Base-by-base conservation (phyloP, 208 protist genomes). In the Wallacemonas collosoma region DNA sequence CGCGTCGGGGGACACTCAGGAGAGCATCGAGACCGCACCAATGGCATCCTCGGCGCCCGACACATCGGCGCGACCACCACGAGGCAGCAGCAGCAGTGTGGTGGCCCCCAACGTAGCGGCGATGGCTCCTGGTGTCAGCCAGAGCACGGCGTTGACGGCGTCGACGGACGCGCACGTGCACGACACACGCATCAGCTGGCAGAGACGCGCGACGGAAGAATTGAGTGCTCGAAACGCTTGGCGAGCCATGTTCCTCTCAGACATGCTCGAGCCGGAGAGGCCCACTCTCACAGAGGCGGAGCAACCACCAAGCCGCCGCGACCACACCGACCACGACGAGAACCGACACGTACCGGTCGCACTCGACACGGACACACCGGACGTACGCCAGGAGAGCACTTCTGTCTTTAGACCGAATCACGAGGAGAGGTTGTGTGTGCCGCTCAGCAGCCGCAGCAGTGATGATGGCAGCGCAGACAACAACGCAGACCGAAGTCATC, bases 141-240 rank as follows among this genome's bases (percentile, higher is more conserved):
- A n/a, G 15, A 56, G 51, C 51, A 62, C 35, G 9, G 36, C 5
- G 56, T 40, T 41, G 17, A 62, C 5, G 36, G 56, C 36, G 5
- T 62, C 56, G 5, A 17, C 15, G 12, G 56, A 40, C 1, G 0
- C 56, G 56, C 36, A 3, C 7, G 6, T 17, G 53, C 17, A 36
- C 15, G 44, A 2, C 43, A 6, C 43, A 3, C 41, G 41, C 15
- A 41, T 41, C 4, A 65, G 15, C 15, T 65, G 60, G 60, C 60
- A 65, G 39, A 38, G 60, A 5, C 60, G 60, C 6, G 60, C 60
- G 12, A 65, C 60, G 43, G 6, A 50, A n/a, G 60, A 65, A 17
- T 12, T 51, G 6, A 15, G 3, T 8, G 38, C 60, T 36, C 60
- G 43, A 6, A 38, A 65, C 9, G 40, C 40, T 4, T 65, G 60